Base-by-base conservation (phyloP, 805 yeast species). In the Teunomyces cretensis region DNA sequence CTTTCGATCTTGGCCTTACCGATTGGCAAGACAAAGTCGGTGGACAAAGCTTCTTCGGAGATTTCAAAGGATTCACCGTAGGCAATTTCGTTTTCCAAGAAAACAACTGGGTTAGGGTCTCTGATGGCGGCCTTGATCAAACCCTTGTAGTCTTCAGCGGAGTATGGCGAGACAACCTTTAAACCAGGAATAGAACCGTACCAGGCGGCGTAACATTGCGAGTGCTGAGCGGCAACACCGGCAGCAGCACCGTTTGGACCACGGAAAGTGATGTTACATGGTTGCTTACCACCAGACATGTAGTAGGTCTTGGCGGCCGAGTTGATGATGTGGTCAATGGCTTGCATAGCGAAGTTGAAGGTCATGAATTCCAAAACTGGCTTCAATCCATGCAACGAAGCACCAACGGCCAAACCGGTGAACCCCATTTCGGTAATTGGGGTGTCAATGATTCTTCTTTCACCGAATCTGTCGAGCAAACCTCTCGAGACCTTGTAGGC, bases 201-300 rank as follows among this genome's bases (percentile, higher is more conserved):
- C 99, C 99, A 94, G 44, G 97, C 90, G 45, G 96, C 79, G 70
- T 83, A 94, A 75, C 90, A 96, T 76, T 94, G 99, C 22, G 99
- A 94, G 76, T 94, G 99, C 75, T 94, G 99, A 48, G 99, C 99
- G 60, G 82, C 99, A 58, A 94, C 99, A 81, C 98, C 98, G 41
- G 97, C 97, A 57, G 99, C 97, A 41, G 99, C 97, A 73, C 99
- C 99, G 72, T 94, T 94, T 51, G 99, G 98, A 62, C 99, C 99
- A 75, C 99, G 86, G 80, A 94, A 94, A 44, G 96, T 91, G 64
- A 92, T 88, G 74, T 88, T 91, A 79, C 97, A 91, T 52, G 92
- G 92, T 74, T 91, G 97, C 52, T 84, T 87, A 78, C 99, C 99
- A 69, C 99, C 99, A 53, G 97, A 88, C 99, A 94, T 94, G 78